These are phyloP conservation scores for Adiantum capillusveneris DNA, from an alignment of 75 land plant genomes.

Conservation along the genomic window DNA sequence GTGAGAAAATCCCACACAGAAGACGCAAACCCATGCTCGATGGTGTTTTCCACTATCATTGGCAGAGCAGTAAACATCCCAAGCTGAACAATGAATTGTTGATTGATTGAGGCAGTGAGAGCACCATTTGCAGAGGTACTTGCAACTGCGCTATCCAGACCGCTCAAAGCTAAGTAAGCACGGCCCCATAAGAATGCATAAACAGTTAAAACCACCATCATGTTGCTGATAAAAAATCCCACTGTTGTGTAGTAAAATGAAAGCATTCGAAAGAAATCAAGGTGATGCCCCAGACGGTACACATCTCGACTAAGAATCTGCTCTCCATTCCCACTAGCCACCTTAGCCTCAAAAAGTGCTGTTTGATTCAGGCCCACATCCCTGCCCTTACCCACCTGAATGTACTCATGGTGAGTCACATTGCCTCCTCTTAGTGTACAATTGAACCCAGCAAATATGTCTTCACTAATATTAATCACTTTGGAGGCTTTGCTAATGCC, in stretches of 20 bases:
- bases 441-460: conserved; percentile 92
- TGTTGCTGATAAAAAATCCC: conserved; percentile 79
- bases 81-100: conserved; percentile 91
- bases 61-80: conserved; percentile 90
- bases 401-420: conserved; percentile 95
- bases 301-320: conserved; percentile 84
- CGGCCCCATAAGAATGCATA: conserved; percentile 92
- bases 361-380: conserved; percentile 94
- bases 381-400: conserved; percentile 91
- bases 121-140: conserved; percentile 43
- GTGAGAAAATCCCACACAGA: conserved; percentile 84
- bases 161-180: conserved; percentile 78
- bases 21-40: conserved; percentile 72
- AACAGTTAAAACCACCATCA: conserved; percentile 86
- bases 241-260: conserved; percentile 88
- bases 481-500: conserved; percentile 92
- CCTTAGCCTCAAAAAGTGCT: conserved; percentile 89
- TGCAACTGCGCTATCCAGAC: conserved; percentile 46
- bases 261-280: conserved; percentile 89
- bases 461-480: conserved; percentile 93
- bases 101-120: conserved; percentile 64
- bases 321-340: conserved; percentile 94
- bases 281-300: conserved; percentile 78
- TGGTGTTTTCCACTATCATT: conserved; percentile 81
- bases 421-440: conserved; percentile 84